Percentiles rank a stretch among this genome's conserved stretches.
These are phyloP conservation scores for Ogataea degrootiae DNA, from an alignment of 805 yeast genomes.

Conservation along the genomic window DNA sequence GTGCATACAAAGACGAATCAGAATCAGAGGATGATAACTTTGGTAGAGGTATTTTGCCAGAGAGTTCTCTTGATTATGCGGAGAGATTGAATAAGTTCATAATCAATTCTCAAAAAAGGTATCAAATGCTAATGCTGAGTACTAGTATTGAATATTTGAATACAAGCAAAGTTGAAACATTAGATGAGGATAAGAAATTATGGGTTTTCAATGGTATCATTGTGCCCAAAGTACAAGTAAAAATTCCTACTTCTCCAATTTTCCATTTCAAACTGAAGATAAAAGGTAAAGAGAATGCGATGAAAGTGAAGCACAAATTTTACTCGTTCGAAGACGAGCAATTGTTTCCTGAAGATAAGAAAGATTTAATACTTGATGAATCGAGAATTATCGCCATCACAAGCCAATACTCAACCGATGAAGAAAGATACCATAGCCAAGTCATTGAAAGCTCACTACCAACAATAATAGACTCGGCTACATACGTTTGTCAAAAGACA, in stretches of 20 bases:
- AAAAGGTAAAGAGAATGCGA: constrained; percentile 14
- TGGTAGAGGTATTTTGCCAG: constrained; percentile 24
- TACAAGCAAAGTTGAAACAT: constrained; percentile 8
- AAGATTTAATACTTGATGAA: constrained; percentile 16
- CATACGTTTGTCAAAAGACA: constrained; percentile 41
- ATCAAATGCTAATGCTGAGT: constrained; percentile 32
- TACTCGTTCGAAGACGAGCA: constrained; percentile 24
- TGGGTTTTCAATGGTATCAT: constrained; percentile 24
- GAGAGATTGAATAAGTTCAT: constrained; percentile 17
- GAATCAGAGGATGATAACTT: constrained; percentile 4
- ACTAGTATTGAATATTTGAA: constrained; percentile 22
- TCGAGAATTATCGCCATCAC: background rate
- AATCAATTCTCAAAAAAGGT: constrained; percentile 14
- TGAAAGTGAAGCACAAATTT: constrained; percentile 21
- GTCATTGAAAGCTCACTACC: constrained; percentile 28
- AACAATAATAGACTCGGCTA: constrained; percentile 39
- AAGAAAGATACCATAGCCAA: constrained; percentile 6
- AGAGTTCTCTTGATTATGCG: constrained; percentile 34
- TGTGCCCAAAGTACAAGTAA: constrained; percentile 15
- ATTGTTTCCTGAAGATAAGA: constrained; percentile 22
- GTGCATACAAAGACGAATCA: constrained; percentile 3
- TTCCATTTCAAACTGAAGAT: constrained; percentile 27
- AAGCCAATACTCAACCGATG: constrained; percentile 1
- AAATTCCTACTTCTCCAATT: constrained; percentile 16
- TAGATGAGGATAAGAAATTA: constrained; percentile 8